Conservation (phyloP, 257 asterid species). For the Hygrophila difformis region DNA sequence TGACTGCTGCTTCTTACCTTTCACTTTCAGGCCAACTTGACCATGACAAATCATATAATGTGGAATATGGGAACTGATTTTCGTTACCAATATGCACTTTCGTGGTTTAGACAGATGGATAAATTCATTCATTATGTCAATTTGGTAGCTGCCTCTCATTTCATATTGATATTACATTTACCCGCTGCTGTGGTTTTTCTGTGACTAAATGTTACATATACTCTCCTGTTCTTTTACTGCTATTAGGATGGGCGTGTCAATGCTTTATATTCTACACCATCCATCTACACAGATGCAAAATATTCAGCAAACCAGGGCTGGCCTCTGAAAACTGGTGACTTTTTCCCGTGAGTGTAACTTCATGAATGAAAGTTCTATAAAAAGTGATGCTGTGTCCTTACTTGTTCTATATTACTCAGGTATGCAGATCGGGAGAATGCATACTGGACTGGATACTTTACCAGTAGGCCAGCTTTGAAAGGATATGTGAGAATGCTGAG, state of each 20-base stretch:
- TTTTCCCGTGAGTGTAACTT: conserved; percentile 62
- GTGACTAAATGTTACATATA: neutral
- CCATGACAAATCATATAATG: conserved; percentile 72
- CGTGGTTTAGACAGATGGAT: conserved; percentile 83
- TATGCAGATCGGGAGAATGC: conserved; percentile 75
- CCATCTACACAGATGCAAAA: conserved; percentile 63
- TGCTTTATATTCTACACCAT: conserved; percentile 76
- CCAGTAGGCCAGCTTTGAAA: conserved; percentile 71
- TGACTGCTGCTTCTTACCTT: conserved; percentile 6
- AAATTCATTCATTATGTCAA: conserved; percentile 75
- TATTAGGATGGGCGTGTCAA: conserved; percentile 79
- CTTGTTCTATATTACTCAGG: conserved; percentile 24
- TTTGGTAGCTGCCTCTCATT: conserved; percentile 28
- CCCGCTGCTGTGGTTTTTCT: too few species aligned
- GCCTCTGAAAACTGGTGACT: conserved; percentile 80
- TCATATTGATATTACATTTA: neutral
- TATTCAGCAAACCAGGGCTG: conserved; percentile 52
- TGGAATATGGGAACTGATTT: conserved; percentile 86
- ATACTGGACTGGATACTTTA: too few species aligned
- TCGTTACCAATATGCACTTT: conserved; percentile 64
- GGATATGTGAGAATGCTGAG: conserved; percentile 68
- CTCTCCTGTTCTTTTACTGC: conserved; percentile 19
- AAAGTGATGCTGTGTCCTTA: conserved; percentile 7
- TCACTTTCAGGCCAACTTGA: conserved; percentile 58
- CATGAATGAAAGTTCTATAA: conserved; percentile 15